A percentile compares a stretch with the other conserved stretches of the same genome.
Evolutionary conservation across 2,329 filamentous ascomycete species (phyloP).

Genomic region (Epichloe amarillans): DNA sequence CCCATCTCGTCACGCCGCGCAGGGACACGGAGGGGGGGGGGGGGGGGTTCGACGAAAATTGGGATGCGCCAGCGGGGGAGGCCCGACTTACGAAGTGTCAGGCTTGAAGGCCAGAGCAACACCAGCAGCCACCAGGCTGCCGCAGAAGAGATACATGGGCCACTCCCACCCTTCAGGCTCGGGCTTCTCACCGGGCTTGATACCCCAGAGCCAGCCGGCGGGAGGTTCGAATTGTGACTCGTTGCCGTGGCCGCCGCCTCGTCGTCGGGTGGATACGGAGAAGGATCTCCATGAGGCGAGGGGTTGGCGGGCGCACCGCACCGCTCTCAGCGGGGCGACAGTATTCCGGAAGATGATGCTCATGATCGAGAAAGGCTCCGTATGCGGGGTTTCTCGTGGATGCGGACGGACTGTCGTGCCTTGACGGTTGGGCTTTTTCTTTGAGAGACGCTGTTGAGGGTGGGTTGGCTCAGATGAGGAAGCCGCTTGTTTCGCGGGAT

Average conservation of each 20-base stretch:
- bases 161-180: constrained; percentile 95
- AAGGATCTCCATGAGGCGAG: constrained; percentile 23
- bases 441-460: background rate
- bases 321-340: constrained; percentile 23
- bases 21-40: too few relatives aligned
- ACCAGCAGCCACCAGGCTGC: constrained; percentile 56
- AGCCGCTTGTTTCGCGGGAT: background rate
- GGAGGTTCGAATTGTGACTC: constrained; percentile 81
- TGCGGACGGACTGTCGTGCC: constrained; percentile 11
- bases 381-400: constrained; percentile 9
- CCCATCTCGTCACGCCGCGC: too few relatives aligned
- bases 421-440: constrained; percentile 14
- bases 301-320: constrained; percentile 24
- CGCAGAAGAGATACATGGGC: constrained; percentile 73
- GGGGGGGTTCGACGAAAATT: background rate
- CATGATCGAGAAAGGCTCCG: constrained; percentile 14
- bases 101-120: constrained; percentile 93
- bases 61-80: background rate
- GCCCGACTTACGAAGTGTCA: constrained; percentile 78
- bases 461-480: background rate
- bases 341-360: constrained; percentile 21
- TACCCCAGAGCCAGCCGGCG: constrained; percentile 80
- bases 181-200: constrained; percentile 90
- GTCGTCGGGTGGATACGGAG: constrained; percentile 30
- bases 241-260: constrained; percentile 31